A percentile compares a stretch with the other conserved stretches of the same genome.
phyloP scores from a whole-genome alignment of 805 yeast genomes.

The Lipomyces japonicus region DNA sequence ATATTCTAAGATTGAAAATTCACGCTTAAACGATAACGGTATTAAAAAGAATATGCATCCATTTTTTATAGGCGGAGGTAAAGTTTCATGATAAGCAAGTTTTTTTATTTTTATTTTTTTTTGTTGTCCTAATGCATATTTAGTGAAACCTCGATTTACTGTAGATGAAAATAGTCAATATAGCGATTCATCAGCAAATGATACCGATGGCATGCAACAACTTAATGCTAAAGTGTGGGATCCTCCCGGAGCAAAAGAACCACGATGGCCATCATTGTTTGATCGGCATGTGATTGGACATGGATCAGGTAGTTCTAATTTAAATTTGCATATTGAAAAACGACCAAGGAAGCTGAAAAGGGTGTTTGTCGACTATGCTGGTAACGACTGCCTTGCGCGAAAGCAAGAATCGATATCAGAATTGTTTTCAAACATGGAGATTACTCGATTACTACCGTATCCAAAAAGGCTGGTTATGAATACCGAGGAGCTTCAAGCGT shows the following conservation, averaged over 20 bases:
- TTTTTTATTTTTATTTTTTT: no score
- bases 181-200: conserved; percentile 1
- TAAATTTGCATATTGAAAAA: background rate
- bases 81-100: no score
- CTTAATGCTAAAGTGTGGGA: background rate
- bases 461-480: conserved; percentile 10
- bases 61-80: background rate
- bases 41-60: background rate
- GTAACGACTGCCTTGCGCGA: background rate
- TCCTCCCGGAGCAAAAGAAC: background rate
- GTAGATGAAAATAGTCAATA: background rate
- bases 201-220: background rate
- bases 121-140: no score
- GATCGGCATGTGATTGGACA: no score
- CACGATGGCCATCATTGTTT: background rate
- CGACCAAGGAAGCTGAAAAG: background rate
- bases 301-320: background rate
- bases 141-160: no score
- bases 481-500: background rate
- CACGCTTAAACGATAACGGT: background rate
- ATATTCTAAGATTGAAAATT: background rate
- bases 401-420: no score
- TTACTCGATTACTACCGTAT: background rate
- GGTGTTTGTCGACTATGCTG: background rate
- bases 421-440: no score